Base-by-base conservation (phyloP, 208 protist species). In the Leishmania major region DNA sequence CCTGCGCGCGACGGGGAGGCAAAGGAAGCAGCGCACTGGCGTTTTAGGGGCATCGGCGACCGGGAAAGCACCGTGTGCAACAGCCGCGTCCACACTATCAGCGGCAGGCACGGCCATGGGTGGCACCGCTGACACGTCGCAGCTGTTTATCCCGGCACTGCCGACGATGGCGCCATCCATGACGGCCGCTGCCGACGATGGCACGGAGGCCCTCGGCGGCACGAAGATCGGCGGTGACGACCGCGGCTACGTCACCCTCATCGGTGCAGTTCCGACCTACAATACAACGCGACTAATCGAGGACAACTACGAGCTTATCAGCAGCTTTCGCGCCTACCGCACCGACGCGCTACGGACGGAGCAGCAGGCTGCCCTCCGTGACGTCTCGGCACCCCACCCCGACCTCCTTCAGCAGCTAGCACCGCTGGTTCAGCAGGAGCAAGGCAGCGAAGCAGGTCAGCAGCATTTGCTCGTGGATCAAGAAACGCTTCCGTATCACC, bases 271-370 rank as follows among this genome's bases (percentile, higher is more conserved):
- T 10, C 93, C 93, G 3, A 94, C 91, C 31, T 87, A 84, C 43
- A 76, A 89, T 17, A 94, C 88, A 59, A 84, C 90, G 45, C 71
- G 82, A 55, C 87, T 88, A 79, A 93, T 96, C 57, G 93, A 89
- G 28, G 93, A 96, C 64, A 88, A 94, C 67, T 91, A 91, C 82
- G 93, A 96, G 77, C 83, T 96, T 53, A 93, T 94, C 83, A 96
- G 93, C 88, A 96, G 93, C 80, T 93, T 96, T 75, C 89, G 93
- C 13, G 91, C 89, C n/a, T 96, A 96, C 73, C 87, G 86, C 80
- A 88, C 90, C 69, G 93, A 96, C 83, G 93, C 93, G 5, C 83
- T 86, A 57, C 73, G 87, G 49, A 81, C 89, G 15, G 91, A 89
- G 66, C 86, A 89, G 31, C 75, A 89, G 84, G 82, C 88, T 4